These are phyloP conservation scores for Fusarium drepaniforme DNA, from an alignment of 2,329 filamentous ascomycete genomes.

Conservation along the genomic window DNA sequence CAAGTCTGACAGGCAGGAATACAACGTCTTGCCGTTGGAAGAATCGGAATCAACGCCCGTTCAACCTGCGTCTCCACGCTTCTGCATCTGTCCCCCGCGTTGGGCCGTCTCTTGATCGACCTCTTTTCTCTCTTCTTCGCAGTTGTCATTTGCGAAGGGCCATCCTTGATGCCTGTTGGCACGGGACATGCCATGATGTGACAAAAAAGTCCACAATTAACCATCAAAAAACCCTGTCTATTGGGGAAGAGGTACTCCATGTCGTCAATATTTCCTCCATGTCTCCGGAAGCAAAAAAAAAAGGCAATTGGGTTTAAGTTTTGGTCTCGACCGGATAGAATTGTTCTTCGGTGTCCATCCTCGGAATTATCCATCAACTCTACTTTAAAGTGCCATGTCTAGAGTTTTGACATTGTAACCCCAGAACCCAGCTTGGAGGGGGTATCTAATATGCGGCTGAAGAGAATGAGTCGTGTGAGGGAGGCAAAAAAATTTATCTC, in stretches of 20 bases:
- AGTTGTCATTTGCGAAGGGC: not conserved
- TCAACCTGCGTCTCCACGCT: not conserved
- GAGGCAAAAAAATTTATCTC: not conserved
- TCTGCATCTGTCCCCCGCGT: not conserved
- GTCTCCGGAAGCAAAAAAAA: not conserved
- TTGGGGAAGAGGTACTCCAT: not conserved
- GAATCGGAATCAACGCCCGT: not conserved
- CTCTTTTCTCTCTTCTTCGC: not conserved
- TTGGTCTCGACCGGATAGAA: not conserved
- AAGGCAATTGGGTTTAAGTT: not conserved
- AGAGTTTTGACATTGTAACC: not conserved
- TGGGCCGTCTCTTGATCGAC: not conserved
- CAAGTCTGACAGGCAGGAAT: not conserved
- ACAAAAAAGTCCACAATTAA: not conserved
- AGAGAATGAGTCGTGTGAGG: not conserved
- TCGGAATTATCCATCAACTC: not conserved
- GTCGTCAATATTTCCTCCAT: not conserved
- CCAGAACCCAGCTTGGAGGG: not conserved
- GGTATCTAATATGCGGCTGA: not conserved
- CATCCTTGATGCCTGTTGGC: conserved; percentile 2
- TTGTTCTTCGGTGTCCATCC: not conserved
- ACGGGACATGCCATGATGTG: not conserved
- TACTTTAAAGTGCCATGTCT: not conserved
- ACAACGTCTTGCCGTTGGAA: not conserved
- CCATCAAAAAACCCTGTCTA: not conserved